A percentile compares a stretch with the other conserved stretches of the same genome.
phyloP scores from a whole-genome alignment of 2,329 filamentous ascomycete genomes.

The Pseudohalonectria lignicola region DNA sequence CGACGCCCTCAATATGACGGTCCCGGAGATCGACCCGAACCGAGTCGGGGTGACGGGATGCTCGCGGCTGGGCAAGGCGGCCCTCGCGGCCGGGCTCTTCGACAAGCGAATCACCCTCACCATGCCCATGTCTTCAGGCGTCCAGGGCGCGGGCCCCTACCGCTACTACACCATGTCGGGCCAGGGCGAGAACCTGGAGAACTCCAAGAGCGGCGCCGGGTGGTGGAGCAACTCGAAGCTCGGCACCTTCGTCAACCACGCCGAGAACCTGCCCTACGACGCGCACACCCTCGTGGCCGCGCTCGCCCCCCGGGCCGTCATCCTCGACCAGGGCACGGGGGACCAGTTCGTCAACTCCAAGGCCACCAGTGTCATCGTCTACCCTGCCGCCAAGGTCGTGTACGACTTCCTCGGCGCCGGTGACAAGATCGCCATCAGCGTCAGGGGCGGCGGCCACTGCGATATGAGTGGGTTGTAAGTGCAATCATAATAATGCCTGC shows the following conservation, averaged over 20 bases:
- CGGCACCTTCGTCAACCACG: conserved; percentile 44
- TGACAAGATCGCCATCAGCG: conserved; percentile 35
- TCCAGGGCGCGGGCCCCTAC: conserved; percentile 43
- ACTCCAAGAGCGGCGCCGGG: conserved; percentile 37
- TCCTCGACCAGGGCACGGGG: conserved; percentile 42
- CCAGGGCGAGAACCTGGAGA: conserved; percentile 33
- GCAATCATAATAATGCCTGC: background rate
- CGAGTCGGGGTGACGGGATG: conserved; percentile 39
- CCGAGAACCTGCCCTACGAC: conserved; percentile 41
- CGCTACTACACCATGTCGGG: conserved; percentile 33
- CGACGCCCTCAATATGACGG: conserved; percentile 36
- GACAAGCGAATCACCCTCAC: conserved; percentile 41
- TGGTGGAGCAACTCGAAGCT: conserved; percentile 44
- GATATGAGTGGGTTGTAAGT: conserved; percentile 36
- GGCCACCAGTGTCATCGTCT: conserved; percentile 36
- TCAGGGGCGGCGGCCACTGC: conserved; percentile 34
- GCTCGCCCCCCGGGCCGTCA: conserved; percentile 42
- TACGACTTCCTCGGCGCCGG: conserved; percentile 41
- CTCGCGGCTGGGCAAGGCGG: conserved; percentile 42
- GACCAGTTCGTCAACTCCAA: conserved; percentile 37
- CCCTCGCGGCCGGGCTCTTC: conserved; percentile 38
- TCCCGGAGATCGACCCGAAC: conserved; percentile 29
- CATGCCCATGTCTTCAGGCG: conserved; percentile 44
- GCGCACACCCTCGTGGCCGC: conserved; percentile 48
- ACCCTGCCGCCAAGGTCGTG: conserved; percentile 37